A percentile compares a stretch with the other conserved stretches of the same genome.
Evolutionary conservation across 768 basidiomycete genomes (phyloP).

Genomic region (Dentipellis fragilis): DNA sequence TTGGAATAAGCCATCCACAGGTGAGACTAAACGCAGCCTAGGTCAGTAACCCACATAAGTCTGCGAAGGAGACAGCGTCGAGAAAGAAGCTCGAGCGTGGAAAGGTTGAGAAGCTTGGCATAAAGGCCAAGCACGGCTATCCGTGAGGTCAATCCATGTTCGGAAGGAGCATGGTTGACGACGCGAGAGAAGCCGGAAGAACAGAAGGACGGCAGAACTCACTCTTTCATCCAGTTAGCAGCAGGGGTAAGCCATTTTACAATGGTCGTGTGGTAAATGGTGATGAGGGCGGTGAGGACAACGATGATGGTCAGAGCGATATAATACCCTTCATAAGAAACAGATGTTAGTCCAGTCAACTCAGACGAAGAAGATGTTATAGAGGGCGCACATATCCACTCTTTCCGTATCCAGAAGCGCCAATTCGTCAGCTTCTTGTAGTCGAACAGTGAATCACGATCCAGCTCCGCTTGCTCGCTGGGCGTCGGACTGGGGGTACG

Average conservation of each 20-base stretch:
- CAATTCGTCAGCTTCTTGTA: constrained; percentile 20
- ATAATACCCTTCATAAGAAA: constrained; percentile 21
- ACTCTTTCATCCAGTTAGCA: constrained; percentile 57
- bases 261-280: constrained; percentile 43
- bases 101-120: neutral
- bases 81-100: neutral
- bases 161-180: neutral
- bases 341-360: neutral
- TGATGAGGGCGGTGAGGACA: constrained; percentile 28
- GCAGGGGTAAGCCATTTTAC: constrained; percentile 58
- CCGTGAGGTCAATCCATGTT: neutral
- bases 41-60: neutral
- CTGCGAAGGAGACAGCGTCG: neutral
- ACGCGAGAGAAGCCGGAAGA: neutral
- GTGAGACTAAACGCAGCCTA: constrained; percentile 26
- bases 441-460: constrained; percentile 18
- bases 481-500: constrained; percentile 28
- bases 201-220: constrained; percentile 16
- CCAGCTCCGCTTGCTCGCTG: constrained; percentile 23
- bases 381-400: constrained; percentile 24
- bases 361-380: neutral
- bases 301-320: constrained; percentile 20
- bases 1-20: constrained; percentile 69
- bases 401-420: constrained; percentile 24
- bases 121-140: neutral